These are phyloP conservation scores for Holtermannia corniformis DNA, from an alignment of 768 basidiomycete genomes.

Conservation along the genomic window DNA sequence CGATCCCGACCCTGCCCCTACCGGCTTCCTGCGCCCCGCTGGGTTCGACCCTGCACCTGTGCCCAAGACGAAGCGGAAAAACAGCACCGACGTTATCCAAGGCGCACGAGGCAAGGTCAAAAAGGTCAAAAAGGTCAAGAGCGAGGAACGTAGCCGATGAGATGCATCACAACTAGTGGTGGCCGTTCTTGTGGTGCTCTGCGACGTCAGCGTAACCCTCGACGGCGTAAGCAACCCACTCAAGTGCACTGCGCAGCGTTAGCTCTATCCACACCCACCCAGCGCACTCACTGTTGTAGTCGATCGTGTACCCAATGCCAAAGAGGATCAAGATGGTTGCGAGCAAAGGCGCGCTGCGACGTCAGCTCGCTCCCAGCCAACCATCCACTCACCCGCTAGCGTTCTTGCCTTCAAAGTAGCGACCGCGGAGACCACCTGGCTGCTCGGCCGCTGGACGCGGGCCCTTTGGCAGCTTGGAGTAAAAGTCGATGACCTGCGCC, in stretches of 20 bases:
- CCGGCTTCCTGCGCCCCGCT: background rate
- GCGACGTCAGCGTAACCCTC: background rate
- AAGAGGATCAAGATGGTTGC: constrained; percentile 38
- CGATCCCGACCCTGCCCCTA: background rate
- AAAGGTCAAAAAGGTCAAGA: too few relatives aligned
- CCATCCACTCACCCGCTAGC: constrained; percentile 46
- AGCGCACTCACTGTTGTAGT: constrained; percentile 37
- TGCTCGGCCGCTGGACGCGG: constrained; percentile 52
- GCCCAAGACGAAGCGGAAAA: too few relatives aligned
- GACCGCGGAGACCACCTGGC: constrained; percentile 58
- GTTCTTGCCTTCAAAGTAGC: constrained; percentile 76
- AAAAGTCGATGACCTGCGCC: constrained; percentile 80
- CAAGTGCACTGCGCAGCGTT: constrained; percentile 11
- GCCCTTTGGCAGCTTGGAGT: constrained; percentile 93
- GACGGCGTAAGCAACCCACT: constrained; percentile 2
- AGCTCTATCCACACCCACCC: background rate
- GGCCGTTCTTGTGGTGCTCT: constrained; percentile 42
- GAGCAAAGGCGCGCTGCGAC: constrained; percentile 29
- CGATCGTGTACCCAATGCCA: constrained; percentile 41
- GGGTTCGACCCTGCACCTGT: too few relatives aligned
- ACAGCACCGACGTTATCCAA: too few relatives aligned
- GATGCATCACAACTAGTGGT: too few relatives aligned
- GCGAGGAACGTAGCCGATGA: too few relatives aligned
- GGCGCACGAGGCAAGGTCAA: too few relatives aligned
- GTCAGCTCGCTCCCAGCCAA: background rate